These are phyloP conservation scores for Wickerhamomyces pijperi DNA, from an alignment of 805 yeast genomes.

Conservation along the genomic window DNA sequence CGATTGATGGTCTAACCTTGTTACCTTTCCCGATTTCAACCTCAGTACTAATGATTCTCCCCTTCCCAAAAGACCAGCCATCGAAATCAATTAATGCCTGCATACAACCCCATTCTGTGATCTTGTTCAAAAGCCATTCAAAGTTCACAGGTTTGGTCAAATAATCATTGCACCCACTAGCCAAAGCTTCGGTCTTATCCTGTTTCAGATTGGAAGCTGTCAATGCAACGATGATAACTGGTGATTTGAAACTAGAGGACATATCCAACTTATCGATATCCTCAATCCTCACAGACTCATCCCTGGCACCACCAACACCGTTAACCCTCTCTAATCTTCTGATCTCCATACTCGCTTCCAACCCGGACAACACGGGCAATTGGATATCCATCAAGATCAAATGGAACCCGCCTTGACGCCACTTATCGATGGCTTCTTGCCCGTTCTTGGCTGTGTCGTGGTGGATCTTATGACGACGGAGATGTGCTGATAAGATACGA, in stretches of 20 bases:
- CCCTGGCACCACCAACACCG: slow-evolving; percentile 45
- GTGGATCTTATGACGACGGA: slow-evolving; percentile 75
- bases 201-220: slow-evolving; percentile 84
- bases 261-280: slow-evolving; percentile 43
- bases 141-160: slow-evolving; percentile 92
- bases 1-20: too few relatives aligned
- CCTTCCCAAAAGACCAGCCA: slow-evolving; percentile 60
- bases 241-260: slow-evolving; percentile 57
- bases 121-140: slow-evolving; percentile 87
- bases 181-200: slow-evolving; percentile 82
- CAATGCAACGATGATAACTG: slow-evolving; percentile 95
- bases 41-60: slow-evolving; percentile 10
- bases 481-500: slow-evolving; percentile 79
- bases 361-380: slow-evolving; percentile 90
- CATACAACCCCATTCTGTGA: slow-evolving; percentile 99
- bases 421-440: slow-evolving; percentile 85
- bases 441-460: slow-evolving; percentile 88
- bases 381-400: slow-evolving; percentile 95
- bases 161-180: slow-evolving; percentile 97
- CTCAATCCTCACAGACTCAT: slow-evolving; percentile 16
- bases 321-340: slow-evolving; percentile 73
- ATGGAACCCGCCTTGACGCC: slow-evolving; percentile 93
- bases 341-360: slow-evolving; percentile 89
- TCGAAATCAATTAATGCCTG: slow-evolving; percentile 94
- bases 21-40: too few relatives aligned